Conservation (phyloP, 768 basidiomycete genomes). For the Daedalea quercina region DNA sequence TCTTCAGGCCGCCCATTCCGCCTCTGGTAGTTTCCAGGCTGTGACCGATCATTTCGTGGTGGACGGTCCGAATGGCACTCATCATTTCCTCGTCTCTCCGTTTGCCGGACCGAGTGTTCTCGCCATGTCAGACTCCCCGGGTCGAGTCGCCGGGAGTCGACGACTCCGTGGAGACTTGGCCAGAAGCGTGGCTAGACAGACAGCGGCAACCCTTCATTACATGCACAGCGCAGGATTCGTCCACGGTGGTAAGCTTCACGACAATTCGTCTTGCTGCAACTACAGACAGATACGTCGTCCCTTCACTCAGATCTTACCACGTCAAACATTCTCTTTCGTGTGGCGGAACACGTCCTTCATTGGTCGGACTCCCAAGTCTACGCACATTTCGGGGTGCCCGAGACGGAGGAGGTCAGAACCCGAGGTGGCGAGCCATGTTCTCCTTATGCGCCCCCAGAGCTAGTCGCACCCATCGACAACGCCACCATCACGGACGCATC, state of each 20-base stretch:
- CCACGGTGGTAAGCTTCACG: constrained; percentile 28
- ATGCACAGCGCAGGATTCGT: constrained; percentile 29
- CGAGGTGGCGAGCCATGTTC: constrained; percentile 17
- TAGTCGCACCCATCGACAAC: constrained; percentile 25
- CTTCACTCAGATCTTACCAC: constrained; percentile 29
- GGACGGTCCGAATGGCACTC: constrained; percentile 43
- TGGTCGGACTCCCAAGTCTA: constrained; percentile 32
- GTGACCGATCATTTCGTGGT: constrained; percentile 40
- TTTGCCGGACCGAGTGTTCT: constrained; percentile 36
- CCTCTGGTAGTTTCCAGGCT: constrained; percentile 20
- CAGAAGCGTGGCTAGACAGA: constrained; percentile 29
- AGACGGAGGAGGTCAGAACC: constrained; percentile 24
- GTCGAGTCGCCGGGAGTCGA: constrained; percentile 23
- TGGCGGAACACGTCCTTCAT: constrained; percentile 16
- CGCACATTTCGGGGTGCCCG: constrained; percentile 24
- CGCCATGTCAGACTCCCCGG: constrained; percentile 26
- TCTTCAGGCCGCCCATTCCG: constrained; percentile 16
- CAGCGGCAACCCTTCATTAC: constrained; percentile 17
- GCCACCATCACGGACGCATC: constrained; percentile 13
- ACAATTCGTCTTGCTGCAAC: background rate
- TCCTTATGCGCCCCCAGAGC: constrained; percentile 24
- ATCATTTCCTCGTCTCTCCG: constrained; percentile 41
- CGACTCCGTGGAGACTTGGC: constrained; percentile 29
- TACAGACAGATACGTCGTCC: background rate
- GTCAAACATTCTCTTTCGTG: constrained; percentile 31